Conservation (phyloP, 305 asterid species). For the Petunia hybrid region DNA sequence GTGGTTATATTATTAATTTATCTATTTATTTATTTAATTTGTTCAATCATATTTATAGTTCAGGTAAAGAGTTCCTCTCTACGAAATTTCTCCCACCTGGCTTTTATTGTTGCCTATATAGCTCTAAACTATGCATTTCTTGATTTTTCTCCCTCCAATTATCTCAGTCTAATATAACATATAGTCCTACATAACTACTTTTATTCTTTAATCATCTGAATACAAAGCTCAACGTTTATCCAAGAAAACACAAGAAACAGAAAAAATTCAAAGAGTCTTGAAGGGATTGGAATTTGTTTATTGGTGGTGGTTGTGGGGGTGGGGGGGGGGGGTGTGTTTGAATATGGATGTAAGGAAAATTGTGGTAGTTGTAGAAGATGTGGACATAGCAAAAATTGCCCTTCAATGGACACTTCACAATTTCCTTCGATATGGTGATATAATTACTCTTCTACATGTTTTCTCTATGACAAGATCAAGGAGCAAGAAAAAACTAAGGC, state of each 20-base stretch:
- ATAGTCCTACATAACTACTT: too few species aligned
- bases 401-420: slow-evolving; percentile 86
- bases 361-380: slow-evolving; percentile 89
- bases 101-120: not conserved
- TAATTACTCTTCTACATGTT: slow-evolving; percentile 79
- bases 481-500: slow-evolving; percentile 61
- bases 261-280: not conserved
- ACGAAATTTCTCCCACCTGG: not conserved
- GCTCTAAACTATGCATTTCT: not conserved
- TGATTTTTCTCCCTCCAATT: not conserved
- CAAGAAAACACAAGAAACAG: slow-evolving; percentile 1
- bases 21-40: too few species aligned
- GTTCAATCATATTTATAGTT: not conserved
- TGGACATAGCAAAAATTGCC: slow-evolving; percentile 74
- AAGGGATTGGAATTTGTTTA: not conserved
- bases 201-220: too few species aligned
- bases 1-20: too few species aligned
- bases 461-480: slow-evolving; percentile 50
- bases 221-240: not conserved
- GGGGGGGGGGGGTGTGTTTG: too few species aligned
- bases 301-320: too few species aligned
- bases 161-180: too few species aligned
- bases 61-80: not conserved
- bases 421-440: slow-evolving; percentile 74
- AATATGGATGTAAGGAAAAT: slow-evolving; percentile 52